Evolutionary conservation across 805 yeast genomes (phyloP).

Genomic region (Yamadazyma phyllophila): DNA sequence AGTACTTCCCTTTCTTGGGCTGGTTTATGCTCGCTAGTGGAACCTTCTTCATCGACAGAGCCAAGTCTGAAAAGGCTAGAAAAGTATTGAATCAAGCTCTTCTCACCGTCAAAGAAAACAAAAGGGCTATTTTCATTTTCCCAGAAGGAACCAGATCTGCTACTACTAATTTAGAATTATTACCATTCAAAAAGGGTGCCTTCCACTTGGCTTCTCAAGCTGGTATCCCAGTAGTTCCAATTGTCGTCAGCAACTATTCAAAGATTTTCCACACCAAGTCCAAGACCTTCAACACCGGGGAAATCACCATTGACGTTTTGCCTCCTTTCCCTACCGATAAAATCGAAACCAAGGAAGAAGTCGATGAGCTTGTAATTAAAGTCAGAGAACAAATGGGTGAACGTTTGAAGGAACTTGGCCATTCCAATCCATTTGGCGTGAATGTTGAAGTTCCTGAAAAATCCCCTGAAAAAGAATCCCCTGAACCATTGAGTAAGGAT

Average conservation of each 20-base stretch:
- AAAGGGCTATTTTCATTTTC: slow-evolving; percentile 82
- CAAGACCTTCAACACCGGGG: slow-evolving; percentile 72
- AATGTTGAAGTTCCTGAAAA: not conserved
- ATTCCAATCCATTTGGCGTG: slow-evolving; percentile 10
- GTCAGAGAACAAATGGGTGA: slow-evolving; percentile 58
- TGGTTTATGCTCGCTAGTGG: slow-evolving; percentile 96
- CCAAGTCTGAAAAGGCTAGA: slow-evolving; percentile 71
- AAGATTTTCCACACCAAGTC: slow-evolving; percentile 60
- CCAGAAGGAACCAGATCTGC: slow-evolving; percentile 98
- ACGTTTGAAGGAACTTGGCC: slow-evolving; percentile 42
- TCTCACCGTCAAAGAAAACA: slow-evolving; percentile 52
- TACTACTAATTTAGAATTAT: slow-evolving; percentile 59
- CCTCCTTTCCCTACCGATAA: slow-evolving; percentile 76
- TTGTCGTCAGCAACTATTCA: slow-evolving; percentile 84
- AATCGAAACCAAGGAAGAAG: slow-evolving; percentile 63
- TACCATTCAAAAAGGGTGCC: slow-evolving; percentile 96
- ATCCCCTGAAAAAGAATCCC: not conserved
- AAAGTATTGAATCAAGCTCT: slow-evolving; percentile 72
- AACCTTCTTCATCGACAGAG: slow-evolving; percentile 85
- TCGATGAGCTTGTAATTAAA: slow-evolving; percentile 55
- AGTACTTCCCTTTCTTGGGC: slow-evolving; percentile 86
- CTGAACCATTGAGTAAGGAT: slow-evolving; percentile 6
- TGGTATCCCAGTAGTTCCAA: slow-evolving; percentile 82
- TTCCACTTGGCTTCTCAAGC: slow-evolving; percentile 96
- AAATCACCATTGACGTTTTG: slow-evolving; percentile 72